Evolutionary conservation across 768 basidiomycete genomes (phyloP).

Genomic region (Collybia mongolica): DNA sequence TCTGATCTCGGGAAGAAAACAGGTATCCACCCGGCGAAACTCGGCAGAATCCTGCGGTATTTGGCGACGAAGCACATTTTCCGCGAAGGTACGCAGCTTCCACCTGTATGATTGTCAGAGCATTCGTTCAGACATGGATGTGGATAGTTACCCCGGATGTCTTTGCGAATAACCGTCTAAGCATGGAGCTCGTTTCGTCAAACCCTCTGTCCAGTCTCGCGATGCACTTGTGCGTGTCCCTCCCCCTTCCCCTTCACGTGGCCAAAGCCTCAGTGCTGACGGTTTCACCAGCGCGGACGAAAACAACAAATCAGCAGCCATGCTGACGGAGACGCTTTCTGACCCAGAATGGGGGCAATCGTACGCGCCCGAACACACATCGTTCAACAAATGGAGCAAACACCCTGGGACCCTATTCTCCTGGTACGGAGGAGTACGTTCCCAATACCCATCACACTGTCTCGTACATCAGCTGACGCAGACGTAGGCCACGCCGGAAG

Average conservation of each 20-base stretch:
- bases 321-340: conserved; percentile 32
- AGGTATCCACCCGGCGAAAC: conserved; percentile 30
- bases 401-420: conserved; percentile 14
- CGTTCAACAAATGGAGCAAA: conserved; percentile 21
- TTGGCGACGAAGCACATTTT: conserved; percentile 39
- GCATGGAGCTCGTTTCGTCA: conserved; percentile 28
- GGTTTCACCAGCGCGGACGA: not conserved
- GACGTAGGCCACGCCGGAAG: conserved; percentile 9
- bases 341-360: conserved; percentile 32
- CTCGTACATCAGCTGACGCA: not conserved
- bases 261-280: not conserved
- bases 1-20: conserved; percentile 25
- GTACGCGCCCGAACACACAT: conserved; percentile 16
- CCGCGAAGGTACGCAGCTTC: conserved; percentile 20
- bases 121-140: conserved; percentile 20
- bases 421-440: conserved; percentile 16
- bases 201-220: conserved; percentile 26
- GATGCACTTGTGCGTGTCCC: conserved; percentile 21
- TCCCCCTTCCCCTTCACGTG: not conserved
- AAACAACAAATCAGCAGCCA: conserved; percentile 14
- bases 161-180: conserved; percentile 42
- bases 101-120: not conserved
- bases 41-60: conserved; percentile 33
- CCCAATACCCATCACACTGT: not conserved
- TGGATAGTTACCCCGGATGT: conserved; percentile 30